phyloP scores from a whole-genome alignment of 768 basidiomycete species.

The Tephrocybe sp. region DNA sequence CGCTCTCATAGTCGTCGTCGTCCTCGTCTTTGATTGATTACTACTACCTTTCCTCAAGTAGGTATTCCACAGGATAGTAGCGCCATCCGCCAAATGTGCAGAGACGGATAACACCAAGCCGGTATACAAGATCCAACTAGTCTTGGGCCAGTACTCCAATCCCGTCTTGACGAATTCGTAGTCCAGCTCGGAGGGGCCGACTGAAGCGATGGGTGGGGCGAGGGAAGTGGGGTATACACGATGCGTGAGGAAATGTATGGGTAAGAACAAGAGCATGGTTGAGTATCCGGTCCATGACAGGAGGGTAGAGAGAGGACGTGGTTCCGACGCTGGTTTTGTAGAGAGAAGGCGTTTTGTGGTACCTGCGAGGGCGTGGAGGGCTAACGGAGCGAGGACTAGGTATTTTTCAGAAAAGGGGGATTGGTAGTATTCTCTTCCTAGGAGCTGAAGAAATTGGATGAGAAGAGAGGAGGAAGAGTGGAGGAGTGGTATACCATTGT shows the following conservation, averaged over 20 bases:
- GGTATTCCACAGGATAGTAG: slow-evolving; percentile 47
- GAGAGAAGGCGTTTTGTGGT: slow-evolving; percentile 57
- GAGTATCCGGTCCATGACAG: slow-evolving; percentile 67
- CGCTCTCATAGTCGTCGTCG: too few relatives aligned
- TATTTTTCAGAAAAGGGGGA: slow-evolving; percentile 63
- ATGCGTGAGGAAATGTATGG: slow-evolving; percentile 69
- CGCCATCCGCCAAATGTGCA: slow-evolving; percentile 65
- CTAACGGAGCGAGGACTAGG: slow-evolving; percentile 66
- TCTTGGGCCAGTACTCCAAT: slow-evolving; percentile 56
- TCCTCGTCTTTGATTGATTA: slow-evolving; percentile 17
- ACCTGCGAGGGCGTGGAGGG: slow-evolving; percentile 58
- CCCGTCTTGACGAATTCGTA: slow-evolving; percentile 82
- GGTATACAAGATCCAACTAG: slow-evolving; percentile 60
- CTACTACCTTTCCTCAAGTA: slow-evolving; percentile 34
- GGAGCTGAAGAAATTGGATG: slow-evolving; percentile 43
- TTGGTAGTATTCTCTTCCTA: slow-evolving; percentile 87
- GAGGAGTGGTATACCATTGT: slow-evolving; percentile 57
- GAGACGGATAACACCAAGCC: slow-evolving; percentile 55
- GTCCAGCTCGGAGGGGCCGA: slow-evolving; percentile 77
- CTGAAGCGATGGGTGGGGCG: slow-evolving; percentile 45
- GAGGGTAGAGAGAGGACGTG: slow-evolving; percentile 35
- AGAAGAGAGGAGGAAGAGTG: neutral
- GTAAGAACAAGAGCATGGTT: slow-evolving; percentile 52
- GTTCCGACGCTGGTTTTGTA: slow-evolving; percentile 25
- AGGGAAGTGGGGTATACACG: slow-evolving; percentile 51